A percentile compares a stretch with the other conserved stretches of the same genome.
Evolutionary conservation across 164 flowering plant species (phyloP).

Genomic region (Umbilicus rupestris): DNA sequence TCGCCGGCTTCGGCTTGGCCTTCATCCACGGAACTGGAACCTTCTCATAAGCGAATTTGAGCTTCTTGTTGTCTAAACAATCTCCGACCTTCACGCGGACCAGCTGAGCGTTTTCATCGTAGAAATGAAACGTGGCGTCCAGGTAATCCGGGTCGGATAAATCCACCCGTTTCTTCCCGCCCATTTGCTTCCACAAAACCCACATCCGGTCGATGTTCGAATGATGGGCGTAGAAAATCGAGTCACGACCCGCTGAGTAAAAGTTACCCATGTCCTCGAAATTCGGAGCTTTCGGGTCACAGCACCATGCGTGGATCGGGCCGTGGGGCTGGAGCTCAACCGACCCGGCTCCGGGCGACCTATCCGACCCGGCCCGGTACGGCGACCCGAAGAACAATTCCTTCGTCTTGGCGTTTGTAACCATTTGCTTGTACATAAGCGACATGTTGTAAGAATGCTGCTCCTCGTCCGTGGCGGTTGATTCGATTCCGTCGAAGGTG

Average conservation of each 20-base stretch:
- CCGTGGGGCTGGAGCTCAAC: conserved; percentile 35
- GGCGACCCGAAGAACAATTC: conserved; percentile 34
- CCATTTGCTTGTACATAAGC: conserved; percentile 47
- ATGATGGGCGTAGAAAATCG: conserved; percentile 53
- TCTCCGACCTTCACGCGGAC: conserved; percentile 41
- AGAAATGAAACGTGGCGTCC: conserved; percentile 28
- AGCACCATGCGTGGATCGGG: conserved; percentile 34
- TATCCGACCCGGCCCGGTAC: conserved; percentile 31
- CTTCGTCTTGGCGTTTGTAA: conserved; percentile 25
- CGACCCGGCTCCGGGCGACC: conserved; percentile 33
- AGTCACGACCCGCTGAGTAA: conserved; percentile 58
- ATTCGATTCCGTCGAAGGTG: conserved; percentile 26
- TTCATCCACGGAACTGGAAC: conserved; percentile 48
- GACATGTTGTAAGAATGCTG: conserved; percentile 26
- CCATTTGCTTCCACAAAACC: conserved; percentile 43
- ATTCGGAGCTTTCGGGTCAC: conserved; percentile 39
- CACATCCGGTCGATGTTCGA: conserved; percentile 58
- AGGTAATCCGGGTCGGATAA: conserved; percentile 34
- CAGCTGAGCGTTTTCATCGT: conserved; percentile 35
- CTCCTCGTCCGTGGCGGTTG: neutral
- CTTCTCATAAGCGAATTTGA: conserved; percentile 45
- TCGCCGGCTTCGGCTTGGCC: conserved; percentile 17
- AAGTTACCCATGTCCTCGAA: conserved; percentile 59
- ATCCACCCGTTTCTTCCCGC: conserved; percentile 26
- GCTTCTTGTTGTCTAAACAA: conserved; percentile 26